Percentiles rank a stretch among this genome's conserved stretches.
Evolutionary conservation across 2,329 filamentous ascomycete genomes (phyloP).

Genomic region (Xylaria hypoxylon): DNA sequence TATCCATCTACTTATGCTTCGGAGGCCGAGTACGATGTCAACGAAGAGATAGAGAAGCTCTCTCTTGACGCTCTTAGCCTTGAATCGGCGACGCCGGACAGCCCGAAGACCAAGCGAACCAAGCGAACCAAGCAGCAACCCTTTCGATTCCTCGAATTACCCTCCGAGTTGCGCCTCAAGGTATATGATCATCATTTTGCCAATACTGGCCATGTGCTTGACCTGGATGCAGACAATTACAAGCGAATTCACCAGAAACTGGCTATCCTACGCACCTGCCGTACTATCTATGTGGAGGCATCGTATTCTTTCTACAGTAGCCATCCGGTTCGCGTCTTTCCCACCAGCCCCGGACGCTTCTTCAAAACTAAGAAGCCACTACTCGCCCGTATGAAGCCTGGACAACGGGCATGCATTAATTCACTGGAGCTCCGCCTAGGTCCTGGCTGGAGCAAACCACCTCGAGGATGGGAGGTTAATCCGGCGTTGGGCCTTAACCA

Average conservation of each 20-base stretch:
- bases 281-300: conserved; percentile 71
- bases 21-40: conserved; percentile 53
- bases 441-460: conserved; percentile 78
- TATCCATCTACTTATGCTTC: conserved; percentile 54
- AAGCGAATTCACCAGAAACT: conserved; percentile 70
- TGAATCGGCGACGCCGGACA: conserved; percentile 48
- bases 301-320: conserved; percentile 74
- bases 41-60: conserved; percentile 56
- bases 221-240: conserved; percentile 75
- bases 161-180: conserved; percentile 75
- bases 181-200: conserved; percentile 75
- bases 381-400: conserved; percentile 71
- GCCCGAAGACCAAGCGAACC: conserved; percentile 49
- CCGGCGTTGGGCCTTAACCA: conserved; percentile 71
- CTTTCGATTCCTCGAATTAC: conserved; percentile 75
- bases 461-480: conserved; percentile 76
- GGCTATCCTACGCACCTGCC: conserved; percentile 70
- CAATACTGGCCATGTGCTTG: conserved; percentile 65
- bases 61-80: conserved; percentile 60
- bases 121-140: conserved; percentile 55
- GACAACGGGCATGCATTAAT: conserved; percentile 70
- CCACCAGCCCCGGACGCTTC: conserved; percentile 71
- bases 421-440: conserved; percentile 77
- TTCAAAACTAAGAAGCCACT: conserved; percentile 81
- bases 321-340: conserved; percentile 74